These are phyloP conservation scores for Diversispora eburnea DNA, from an alignment of 192 early-diverging fungal species.

Conservation along the genomic window DNA sequence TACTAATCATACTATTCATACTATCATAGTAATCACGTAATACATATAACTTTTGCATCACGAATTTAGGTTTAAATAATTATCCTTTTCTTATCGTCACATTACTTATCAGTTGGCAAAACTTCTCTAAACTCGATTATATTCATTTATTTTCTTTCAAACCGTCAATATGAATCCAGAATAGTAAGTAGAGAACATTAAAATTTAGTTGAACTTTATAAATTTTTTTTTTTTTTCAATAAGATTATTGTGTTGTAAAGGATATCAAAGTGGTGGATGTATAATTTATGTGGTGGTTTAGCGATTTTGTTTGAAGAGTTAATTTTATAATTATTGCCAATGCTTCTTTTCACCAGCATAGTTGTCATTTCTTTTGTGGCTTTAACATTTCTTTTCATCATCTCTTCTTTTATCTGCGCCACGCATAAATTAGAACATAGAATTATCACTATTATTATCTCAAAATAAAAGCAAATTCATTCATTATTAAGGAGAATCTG, in stretches of 20 bases:
- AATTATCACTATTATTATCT: not conserved
- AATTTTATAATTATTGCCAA: no score
- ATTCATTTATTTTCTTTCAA: not conserved
- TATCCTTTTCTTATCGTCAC: no score
- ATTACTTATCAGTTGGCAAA: no score
- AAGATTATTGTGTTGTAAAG: not conserved
- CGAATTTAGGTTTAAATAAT: no score
- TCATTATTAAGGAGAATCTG: not conserved
- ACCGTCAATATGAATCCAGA: constrained; percentile 26
- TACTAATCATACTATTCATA: no score
- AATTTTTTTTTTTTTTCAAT: not conserved
- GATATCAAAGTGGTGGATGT: not conserved
- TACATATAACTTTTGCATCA: no score
- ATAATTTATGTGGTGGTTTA: no score
- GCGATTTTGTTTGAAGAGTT: no score
- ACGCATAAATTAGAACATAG: not conserved
- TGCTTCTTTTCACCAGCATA: no score
- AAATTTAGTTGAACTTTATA: not conserved
- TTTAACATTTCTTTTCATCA: not conserved
- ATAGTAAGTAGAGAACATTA: constrained; percentile 17
- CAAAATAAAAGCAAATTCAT: not conserved
- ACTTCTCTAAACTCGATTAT: not conserved
- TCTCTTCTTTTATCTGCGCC: not conserved
- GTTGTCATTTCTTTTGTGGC: not conserved
- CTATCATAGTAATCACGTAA: no score